Conservation (phyloP, 441 rosid genomes). For the Breynia disticha region DNA sequence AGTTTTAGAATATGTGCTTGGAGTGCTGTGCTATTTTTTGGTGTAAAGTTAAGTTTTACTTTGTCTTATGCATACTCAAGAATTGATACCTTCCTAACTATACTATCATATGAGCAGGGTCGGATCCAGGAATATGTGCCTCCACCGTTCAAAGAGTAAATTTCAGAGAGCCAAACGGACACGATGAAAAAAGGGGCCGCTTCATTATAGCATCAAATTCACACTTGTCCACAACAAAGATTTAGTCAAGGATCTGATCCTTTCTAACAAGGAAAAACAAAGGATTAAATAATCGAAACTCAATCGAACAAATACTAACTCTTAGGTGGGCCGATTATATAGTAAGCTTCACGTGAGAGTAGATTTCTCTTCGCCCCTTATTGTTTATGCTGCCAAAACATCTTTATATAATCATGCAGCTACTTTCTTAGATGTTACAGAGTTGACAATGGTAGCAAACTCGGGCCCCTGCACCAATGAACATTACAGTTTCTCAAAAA, state of each 20-base stretch:
- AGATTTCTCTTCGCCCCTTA: slow-evolving; percentile 18
- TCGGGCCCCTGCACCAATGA: slow-evolving; percentile 70
- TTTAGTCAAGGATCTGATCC: neutral
- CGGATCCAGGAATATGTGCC: too few species aligned
- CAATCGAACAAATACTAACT: neutral
- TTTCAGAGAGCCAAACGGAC: too few species aligned
- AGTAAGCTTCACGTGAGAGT: slow-evolving; percentile 18
- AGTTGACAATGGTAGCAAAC: slow-evolving; percentile 89
- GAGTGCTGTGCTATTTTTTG: slow-evolving; percentile 22
- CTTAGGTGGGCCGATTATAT: slow-evolving; percentile 12
- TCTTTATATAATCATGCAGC: slow-evolving; percentile 44
- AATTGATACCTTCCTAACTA: neutral
- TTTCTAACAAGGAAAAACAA: too few species aligned
- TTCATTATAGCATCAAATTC: neutral
- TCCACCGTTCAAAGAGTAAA: too few species aligned
- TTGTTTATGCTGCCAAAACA: slow-evolving; percentile 12
- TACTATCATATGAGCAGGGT: neutral
- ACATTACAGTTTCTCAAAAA: neutral
- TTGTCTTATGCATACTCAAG: slow-evolving; percentile 25
- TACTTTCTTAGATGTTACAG: slow-evolving; percentile 78
- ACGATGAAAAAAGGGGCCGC: slow-evolving; percentile 5
- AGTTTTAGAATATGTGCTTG: slow-evolving; percentile 29
- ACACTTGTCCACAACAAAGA: neutral
- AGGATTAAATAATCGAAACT: too few species aligned
- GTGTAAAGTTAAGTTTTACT: neutral